Percentiles rank a stretch among this genome's conserved stretches.
phyloP scores from a whole-genome alignment of 148 eudicot genomes.

The Tetragonia tetragonoides region DNA sequence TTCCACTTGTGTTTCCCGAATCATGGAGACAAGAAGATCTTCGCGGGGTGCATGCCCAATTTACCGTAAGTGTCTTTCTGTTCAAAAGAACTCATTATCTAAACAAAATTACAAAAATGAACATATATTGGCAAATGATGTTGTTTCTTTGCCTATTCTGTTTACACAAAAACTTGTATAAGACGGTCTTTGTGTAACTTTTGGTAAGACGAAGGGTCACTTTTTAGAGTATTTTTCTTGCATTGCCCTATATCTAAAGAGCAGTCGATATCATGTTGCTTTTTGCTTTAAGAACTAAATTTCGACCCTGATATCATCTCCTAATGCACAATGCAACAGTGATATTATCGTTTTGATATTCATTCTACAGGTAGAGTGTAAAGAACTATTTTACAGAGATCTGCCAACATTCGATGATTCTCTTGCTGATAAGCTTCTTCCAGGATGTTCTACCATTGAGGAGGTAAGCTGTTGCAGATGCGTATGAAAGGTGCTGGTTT shows the following conservation, averaged over 20 bases:
- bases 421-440: conserved; percentile 72
- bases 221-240: not conserved
- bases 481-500: not conserved
- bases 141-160: not conserved
- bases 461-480: conserved; percentile 49
- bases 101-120: not conserved
- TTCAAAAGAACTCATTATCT: not conserved
- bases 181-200: no score
- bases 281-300: not conserved
- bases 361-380: conserved; percentile 73
- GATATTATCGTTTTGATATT: not conserved
- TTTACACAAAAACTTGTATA: not conserved
- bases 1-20: conserved; percentile 85
- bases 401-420: conserved; percentile 77
- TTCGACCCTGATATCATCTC: not conserved
- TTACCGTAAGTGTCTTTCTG: conserved; percentile 62
- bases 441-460: conserved; percentile 73
- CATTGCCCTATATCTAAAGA: not conserved
- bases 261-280: conserved; percentile 1
- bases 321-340: not conserved
- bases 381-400: conserved; percentile 89
- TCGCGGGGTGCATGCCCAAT: conserved; percentile 82
- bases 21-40: conserved; percentile 96
- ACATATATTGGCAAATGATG: not conserved
- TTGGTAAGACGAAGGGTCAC: no score